These are phyloP conservation scores for Helicostylum pulchrum DNA, from an alignment of 192 early-diverging fungal species.

Conservation along the genomic window DNA sequence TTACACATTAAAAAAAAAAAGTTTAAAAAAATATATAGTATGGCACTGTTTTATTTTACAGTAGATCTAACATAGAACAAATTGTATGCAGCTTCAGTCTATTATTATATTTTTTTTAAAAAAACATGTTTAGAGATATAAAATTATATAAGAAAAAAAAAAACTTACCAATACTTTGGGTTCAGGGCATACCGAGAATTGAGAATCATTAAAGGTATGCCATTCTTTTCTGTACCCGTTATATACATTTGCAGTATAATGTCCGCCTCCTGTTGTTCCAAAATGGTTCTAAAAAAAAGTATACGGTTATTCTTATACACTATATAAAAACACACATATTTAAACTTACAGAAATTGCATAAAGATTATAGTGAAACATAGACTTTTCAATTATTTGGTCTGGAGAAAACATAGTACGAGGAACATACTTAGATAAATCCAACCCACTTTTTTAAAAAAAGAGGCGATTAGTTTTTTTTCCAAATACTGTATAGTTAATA, in stretches of 20 bases:
- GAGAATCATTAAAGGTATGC: conserved; percentile 86
- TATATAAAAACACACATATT: too few relatives aligned
- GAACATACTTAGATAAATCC: conserved; percentile 58
- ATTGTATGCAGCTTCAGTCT: conserved; percentile 57
- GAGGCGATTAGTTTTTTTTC: not conserved
- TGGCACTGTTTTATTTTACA: conserved; percentile 17
- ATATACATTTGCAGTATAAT: conserved; percentile 74
- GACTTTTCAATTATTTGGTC: conserved; percentile 7
- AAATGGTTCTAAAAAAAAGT: conserved; percentile 57
- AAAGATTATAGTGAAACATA: conserved; percentile 64
- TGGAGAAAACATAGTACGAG: conserved; percentile 18
- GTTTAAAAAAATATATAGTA: too few relatives aligned
- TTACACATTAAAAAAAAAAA: too few relatives aligned
- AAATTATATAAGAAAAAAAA: not conserved
- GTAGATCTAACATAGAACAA: conserved; percentile 53
- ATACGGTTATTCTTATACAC: not conserved
- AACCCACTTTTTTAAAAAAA: conserved; percentile 39
- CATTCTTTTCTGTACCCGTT: conserved; percentile 63
- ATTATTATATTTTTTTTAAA: too few relatives aligned
- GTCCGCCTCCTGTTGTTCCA: conserved; percentile 71
- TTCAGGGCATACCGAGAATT: conserved; percentile 58
- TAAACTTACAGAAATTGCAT: conserved; percentile 75
- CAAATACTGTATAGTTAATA: not conserved
- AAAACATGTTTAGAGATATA: not conserved
- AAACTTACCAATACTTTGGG: conserved; percentile 52